phyloP scores from a whole-genome alignment of 202 grass and related monocot genomes.

The Schoenoplectus tabernaemontani region DNA sequence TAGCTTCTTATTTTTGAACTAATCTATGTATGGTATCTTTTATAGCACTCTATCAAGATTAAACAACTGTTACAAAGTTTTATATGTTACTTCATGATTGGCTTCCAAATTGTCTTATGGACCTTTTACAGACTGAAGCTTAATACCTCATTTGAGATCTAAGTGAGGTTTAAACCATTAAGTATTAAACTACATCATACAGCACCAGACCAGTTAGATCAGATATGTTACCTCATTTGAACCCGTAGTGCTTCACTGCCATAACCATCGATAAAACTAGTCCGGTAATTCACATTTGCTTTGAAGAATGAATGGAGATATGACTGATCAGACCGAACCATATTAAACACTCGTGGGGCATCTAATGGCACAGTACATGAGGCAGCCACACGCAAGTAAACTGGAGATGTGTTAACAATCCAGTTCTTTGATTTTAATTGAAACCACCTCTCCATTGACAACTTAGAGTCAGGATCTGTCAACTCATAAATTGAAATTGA shows the following conservation, averaged over 20 bases:
- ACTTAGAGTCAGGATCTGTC: conserved; percentile 39
- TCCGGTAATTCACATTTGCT: conserved; percentile 35
- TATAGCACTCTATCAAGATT: neutral
- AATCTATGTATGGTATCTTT: neutral
- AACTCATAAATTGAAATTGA: conserved; percentile 64
- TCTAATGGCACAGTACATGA: conserved; percentile 41
- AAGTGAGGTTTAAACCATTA: neutral
- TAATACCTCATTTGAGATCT: neutral
- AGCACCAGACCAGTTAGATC: neutral
- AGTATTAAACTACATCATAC: neutral
- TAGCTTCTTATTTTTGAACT: neutral
- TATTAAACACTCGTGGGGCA: conserved; percentile 34
- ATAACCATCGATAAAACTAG: conserved; percentile 47
- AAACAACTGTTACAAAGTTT: neutral
- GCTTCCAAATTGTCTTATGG: neutral
- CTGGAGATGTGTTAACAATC: conserved; percentile 30
- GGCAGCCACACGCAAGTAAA: conserved; percentile 52
- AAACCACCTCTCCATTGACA: conserved; percentile 72
- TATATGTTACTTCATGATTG: neutral
- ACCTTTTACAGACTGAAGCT: neutral
- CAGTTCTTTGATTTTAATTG: conserved; percentile 44
- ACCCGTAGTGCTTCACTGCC: conserved; percentile 54
- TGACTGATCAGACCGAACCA: conserved; percentile 34
- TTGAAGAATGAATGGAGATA: conserved; percentile 47
- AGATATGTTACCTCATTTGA: conserved; percentile 58